Evolutionary conservation across 176 grass and related monocot genomes (phyloP), one percentile per base, ranked within the genome.

Genomic region (Pharus latifolius): DNA sequence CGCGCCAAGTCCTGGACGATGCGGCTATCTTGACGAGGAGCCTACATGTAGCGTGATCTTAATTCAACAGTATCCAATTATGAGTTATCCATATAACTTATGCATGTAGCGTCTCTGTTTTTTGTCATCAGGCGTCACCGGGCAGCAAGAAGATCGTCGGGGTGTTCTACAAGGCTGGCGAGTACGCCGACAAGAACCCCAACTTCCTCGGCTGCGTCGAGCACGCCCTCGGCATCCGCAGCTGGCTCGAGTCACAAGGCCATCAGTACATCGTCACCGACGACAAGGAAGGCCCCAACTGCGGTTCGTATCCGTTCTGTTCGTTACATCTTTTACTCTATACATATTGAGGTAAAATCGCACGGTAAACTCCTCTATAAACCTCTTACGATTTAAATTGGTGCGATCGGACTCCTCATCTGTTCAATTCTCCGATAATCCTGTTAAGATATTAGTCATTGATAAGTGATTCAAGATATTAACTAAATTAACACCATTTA

Each of bases 111-210:
- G n/a, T n/a, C 46, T 54, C n/a, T 8, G 48, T 38, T 40, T 6
- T 4, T 2, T 70, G 9, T 15, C n/a, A 35, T 24, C 76, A 86
- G 86, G 72, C 79, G 32, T 92, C 89, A 1, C 19, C 83, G 16
- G 80, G 68, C 10, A 75, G 86, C 72, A 95, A 89, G 80, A 95
- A 95, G 83, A 95, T 95, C 69, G 86, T 95, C 31, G 91, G 91
- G 33, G 91, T 95, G 41, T 95, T 95, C 67, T 95, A 90, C 83
- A 90, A 87, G 63, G 91, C 75, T 68, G 82, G 88, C 27, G 80
- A 95, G 48, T 90, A 95, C 31, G 86, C 86, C 1, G 72, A 69
- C 6, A 27, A 62, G 65, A 95, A 95, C 46, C 86, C 83, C 1
- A 79, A 84, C 58, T 95, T 95, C 69, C 67, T 90, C 18, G 91